phyloP scores from a whole-genome alignment of 1,284 basidiomycete genomes.

The Ustilago lituana region DNA sequence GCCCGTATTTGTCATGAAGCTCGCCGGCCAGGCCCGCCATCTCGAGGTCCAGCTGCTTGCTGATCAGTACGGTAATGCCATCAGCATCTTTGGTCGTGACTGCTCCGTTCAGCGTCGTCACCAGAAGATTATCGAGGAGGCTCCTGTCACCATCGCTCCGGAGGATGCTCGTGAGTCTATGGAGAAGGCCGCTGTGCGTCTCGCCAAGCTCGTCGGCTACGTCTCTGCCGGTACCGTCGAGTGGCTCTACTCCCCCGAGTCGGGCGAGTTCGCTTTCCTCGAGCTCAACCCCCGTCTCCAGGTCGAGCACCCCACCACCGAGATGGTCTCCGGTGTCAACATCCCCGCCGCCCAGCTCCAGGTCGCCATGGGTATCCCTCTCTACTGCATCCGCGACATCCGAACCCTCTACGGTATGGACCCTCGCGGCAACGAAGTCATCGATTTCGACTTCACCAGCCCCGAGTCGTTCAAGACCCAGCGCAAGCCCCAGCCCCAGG shows the following conservation, averaged over 20 bases:
- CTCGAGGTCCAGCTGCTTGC: conserved; percentile 98
- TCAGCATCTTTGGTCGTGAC: conserved; percentile 98
- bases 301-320: conserved; percentile 95
- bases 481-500: conserved; percentile 94
- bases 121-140: conserved; percentile 99
- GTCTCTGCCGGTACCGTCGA: conserved; percentile 99
- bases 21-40: conserved; percentile 95
- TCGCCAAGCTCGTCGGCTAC: conserved; percentile 98
- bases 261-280: conserved; percentile 95
- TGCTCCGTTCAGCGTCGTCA: conserved; percentile 99
- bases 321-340: conserved; percentile 99
- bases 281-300: conserved; percentile 99
- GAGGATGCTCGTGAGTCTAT: conserved; percentile 83
- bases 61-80: conserved; percentile 99
- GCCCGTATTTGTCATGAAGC: conserved; percentile 99
- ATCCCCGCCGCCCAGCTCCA: conserved; percentile 97
- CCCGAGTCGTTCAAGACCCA: conserved; percentile 87
- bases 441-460: conserved; percentile 86
- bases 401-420: conserved; percentile 86
- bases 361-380: conserved; percentile 96
- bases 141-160: conserved; percentile 92
- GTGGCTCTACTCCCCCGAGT: conserved; percentile 93
- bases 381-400: conserved; percentile 95
- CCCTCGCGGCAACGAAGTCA: conserved; percentile 55
- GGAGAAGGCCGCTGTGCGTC: conserved; percentile 96